Evolutionary conservation across 2,329 filamentous ascomycete genomes (phyloP).

Genomic region (Claviceps spartinae): DNA sequence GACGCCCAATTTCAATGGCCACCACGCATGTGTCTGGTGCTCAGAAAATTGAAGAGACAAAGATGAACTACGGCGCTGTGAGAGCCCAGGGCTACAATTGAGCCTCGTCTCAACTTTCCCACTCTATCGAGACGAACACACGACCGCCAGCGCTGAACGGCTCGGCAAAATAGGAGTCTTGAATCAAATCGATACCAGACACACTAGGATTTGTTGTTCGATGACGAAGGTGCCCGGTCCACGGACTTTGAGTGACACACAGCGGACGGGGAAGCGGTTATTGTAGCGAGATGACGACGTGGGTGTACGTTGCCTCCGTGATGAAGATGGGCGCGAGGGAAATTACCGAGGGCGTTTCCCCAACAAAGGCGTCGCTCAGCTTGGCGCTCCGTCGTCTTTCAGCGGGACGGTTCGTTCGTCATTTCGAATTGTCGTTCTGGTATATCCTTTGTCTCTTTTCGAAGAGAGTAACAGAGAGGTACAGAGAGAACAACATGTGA

Average conservation of each 20-base stretch:
- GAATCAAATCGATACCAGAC: neutral
- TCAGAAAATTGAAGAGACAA: neutral
- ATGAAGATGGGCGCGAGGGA: neutral
- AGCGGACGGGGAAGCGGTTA: too few species aligned
- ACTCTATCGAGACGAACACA: neutral
- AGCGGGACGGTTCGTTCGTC: too few species aligned
- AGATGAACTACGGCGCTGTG: neutral
- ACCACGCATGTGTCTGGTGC: too few species aligned
- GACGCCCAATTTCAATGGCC: too few species aligned
- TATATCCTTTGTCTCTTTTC: too few species aligned
- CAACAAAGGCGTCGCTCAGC: neutral
- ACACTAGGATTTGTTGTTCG: neutral
- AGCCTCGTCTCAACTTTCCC: neutral
- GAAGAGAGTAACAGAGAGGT: too few species aligned
- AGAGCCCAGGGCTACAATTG: neutral
- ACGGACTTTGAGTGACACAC: neutral
- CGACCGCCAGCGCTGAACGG: neutral
- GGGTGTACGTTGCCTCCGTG: neutral
- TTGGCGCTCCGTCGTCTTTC: neutral
- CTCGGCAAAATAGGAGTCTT: neutral
- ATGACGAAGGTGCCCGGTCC: conserved; percentile 2
- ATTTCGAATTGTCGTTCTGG: too few species aligned
- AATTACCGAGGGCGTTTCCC: neutral
- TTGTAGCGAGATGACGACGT: neutral
- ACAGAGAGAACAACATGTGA: too few species aligned